Percentiles rank a stretch among this genome's conserved stretches.
Evolutionary conservation across 2,329 filamentous ascomycete species (phyloP).

Genomic region (Dactylellina haptotyla): DNA sequence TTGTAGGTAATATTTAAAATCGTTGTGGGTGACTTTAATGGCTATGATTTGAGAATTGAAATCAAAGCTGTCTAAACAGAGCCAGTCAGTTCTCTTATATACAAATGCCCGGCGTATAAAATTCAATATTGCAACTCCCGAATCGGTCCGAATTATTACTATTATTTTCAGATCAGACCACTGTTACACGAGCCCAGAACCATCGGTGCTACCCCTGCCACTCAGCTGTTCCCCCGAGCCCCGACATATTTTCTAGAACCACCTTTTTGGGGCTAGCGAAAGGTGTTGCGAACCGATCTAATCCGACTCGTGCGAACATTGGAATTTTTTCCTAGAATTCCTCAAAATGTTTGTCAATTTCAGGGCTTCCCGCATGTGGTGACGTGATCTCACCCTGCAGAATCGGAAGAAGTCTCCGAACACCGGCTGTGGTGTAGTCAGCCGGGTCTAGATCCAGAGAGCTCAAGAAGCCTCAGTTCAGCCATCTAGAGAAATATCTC

Average conservation of each 20-base stretch:
- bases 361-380: background rate
- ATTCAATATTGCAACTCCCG: background rate
- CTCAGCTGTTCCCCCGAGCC: background rate
- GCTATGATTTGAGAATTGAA: background rate
- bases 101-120: background rate
- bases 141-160: slow-evolving; percentile 33
- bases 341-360: background rate
- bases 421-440: background rate
- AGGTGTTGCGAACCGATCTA: background rate
- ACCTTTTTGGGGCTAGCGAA: background rate
- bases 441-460: background rate
- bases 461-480: background rate
- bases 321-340: background rate
- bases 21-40: background rate
- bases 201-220: background rate
- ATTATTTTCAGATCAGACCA: background rate
- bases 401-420: background rate
- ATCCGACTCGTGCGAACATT: background rate
- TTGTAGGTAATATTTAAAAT: background rate
- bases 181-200: background rate
- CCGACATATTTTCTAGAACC: slow-evolving; percentile 24
- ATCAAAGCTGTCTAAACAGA: background rate
- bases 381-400: slow-evolving; percentile 18
- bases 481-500: background rate
- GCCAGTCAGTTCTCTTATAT: background rate